These are phyloP conservation scores for Pleomassaria siparia DNA, from an alignment of 2,329 filamentous ascomycete genomes.

Conservation along the genomic window DNA sequence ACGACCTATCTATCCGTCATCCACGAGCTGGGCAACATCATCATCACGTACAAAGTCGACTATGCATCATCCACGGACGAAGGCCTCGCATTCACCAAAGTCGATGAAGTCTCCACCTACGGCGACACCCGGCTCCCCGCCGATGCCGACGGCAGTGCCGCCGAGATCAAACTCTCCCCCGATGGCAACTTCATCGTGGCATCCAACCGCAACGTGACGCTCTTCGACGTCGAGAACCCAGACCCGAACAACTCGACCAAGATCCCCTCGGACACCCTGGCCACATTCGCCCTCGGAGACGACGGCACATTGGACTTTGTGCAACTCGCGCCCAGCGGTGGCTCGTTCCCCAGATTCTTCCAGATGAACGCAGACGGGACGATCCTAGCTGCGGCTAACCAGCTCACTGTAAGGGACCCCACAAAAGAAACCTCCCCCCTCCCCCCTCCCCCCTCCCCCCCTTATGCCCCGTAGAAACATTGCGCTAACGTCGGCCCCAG, in stretches of 20 bases:
- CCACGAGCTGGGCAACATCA: conserved; percentile 61
- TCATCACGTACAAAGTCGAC: conserved; percentile 58
- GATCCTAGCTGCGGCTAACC: no score
- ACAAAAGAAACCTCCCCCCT: neutral
- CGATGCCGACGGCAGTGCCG: conserved; percentile 49
- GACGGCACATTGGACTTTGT: conserved; percentile 60
- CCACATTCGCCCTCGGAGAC: conserved; percentile 45
- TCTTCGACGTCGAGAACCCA: conserved; percentile 53
- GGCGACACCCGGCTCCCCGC: conserved; percentile 28
- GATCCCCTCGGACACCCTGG: conserved; percentile 59
- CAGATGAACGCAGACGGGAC: no score
- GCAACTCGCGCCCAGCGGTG: conserved; percentile 65
- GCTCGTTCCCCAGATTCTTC: conserved; percentile 67
- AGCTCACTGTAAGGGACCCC: neutral
- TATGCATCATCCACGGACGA: conserved; percentile 52
- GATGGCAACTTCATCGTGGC: conserved; percentile 64
- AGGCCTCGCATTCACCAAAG: conserved; percentile 50
- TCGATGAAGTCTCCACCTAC: conserved; percentile 48
- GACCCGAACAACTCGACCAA: conserved; percentile 38
- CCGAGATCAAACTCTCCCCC: conserved; percentile 60
- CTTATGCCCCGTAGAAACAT: neutral
- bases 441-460: neutral
- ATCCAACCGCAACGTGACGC: conserved; percentile 66
- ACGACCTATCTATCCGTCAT: conserved; percentile 59
- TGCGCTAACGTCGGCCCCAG: conserved; percentile 63